Evolutionary conservation across 192 early-diverging fungal species (phyloP).

Genomic region (Entomortierella beljakovae): DNA sequence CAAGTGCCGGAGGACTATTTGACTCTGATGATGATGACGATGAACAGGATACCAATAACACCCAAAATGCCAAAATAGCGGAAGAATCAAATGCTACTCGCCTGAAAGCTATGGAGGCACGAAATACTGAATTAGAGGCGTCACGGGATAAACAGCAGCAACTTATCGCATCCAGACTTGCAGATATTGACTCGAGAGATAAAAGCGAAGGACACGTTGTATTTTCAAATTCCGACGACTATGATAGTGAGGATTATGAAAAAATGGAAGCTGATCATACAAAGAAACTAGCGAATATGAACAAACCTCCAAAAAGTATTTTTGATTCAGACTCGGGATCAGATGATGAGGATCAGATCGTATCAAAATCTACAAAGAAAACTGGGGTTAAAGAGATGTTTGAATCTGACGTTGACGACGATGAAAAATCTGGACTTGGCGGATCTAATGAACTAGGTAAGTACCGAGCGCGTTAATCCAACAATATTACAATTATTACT

Average conservation of each 20-base stretch:
- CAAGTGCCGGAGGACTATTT: slow-evolving; percentile 30
- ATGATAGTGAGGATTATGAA: slow-evolving; percentile 44
- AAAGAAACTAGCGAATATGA: slow-evolving; percentile 32
- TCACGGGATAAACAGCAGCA: slow-evolving; percentile 38
- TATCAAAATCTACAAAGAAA: slow-evolving; percentile 10
- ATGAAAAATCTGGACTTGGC: slow-evolving; percentile 25
- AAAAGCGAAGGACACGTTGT: slow-evolving; percentile 51
- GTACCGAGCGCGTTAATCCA: background rate
- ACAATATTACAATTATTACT: background rate
- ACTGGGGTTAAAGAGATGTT: slow-evolving; percentile 63
- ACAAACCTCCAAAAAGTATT: slow-evolving; percentile 46
- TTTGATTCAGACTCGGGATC: slow-evolving; percentile 51
- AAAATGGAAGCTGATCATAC: slow-evolving; percentile 43
- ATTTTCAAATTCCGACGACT: slow-evolving; percentile 48
- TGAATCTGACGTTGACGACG: slow-evolving; percentile 60
- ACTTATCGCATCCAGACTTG: slow-evolving; percentile 43
- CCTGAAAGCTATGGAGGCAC: slow-evolving; percentile 39
- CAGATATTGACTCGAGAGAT: slow-evolving; percentile 48
- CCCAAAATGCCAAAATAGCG: slow-evolving; percentile 13
- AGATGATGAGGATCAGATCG: slow-evolving; percentile 19
- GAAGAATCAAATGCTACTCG: slow-evolving; percentile 49
- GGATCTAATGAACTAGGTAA: slow-evolving; percentile 28
- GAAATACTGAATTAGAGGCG: slow-evolving; percentile 31
- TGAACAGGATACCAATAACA: slow-evolving; percentile 10
- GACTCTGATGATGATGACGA: slow-evolving; percentile 47